Conservation (phyloP, 129 eudicot species). For the Artemisia tridentata region DNA sequence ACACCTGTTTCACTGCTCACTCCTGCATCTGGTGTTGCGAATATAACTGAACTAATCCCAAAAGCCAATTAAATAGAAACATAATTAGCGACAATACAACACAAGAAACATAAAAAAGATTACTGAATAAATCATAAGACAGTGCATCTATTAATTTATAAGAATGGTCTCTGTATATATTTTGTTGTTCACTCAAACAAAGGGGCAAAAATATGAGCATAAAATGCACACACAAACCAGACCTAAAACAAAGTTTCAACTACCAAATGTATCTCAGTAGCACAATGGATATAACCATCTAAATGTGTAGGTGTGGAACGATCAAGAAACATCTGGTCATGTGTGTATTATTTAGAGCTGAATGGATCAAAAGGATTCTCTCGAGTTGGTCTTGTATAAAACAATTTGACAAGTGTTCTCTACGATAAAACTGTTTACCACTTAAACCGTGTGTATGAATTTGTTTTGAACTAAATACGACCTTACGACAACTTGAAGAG, state of each 20-base stretch:
- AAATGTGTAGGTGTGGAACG: background rate
- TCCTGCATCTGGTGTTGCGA: constrained; percentile 67
- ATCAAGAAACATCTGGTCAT: background rate
- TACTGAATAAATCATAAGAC: no score
- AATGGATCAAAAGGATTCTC: no score
- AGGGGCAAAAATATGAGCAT: no score
- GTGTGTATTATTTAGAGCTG: background rate
- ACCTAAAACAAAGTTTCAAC: background rate
- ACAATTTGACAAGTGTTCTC: background rate
- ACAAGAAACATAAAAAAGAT: background rate
- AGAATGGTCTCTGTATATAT: background rate
- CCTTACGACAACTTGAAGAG: background rate
- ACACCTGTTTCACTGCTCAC: constrained; percentile 73
- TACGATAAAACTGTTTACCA: no score
- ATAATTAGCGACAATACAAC: constrained; percentile 25
- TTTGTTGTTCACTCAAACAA: background rate
- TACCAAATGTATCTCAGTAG: background rate
- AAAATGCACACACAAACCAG: background rate
- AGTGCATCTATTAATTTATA: no score
- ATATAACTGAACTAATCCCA: constrained; percentile 40
- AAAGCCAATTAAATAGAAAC: constrained; percentile 35
- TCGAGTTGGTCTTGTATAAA: background rate
- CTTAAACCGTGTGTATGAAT: background rate
- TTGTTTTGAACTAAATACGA: background rate
- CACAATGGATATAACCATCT: background rate